Percentiles rank a stretch among this genome's conserved stretches.
Evolutionary conservation across 2,329 filamentous ascomycete genomes (phyloP).

Genomic region (Penicillium thymicola): DNA sequence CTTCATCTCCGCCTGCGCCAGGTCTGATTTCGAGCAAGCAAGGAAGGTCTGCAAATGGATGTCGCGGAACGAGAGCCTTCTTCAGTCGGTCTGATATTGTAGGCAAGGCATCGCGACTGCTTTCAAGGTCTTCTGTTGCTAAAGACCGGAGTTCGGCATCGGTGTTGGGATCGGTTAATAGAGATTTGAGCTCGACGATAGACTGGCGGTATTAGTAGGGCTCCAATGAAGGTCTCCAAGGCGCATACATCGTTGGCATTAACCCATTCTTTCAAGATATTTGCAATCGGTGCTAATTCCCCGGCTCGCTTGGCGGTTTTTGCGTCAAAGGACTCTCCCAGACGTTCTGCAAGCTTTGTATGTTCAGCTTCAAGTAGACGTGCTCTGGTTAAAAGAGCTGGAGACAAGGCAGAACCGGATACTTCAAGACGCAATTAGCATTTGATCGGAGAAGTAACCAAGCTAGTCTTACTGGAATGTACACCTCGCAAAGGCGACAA

Average conservation of each 20-base stretch:
- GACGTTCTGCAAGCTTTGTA: slow-evolving; percentile 49
- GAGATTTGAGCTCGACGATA: slow-evolving; percentile 66
- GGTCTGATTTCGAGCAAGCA: slow-evolving; percentile 91
- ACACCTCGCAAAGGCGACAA: slow-evolving; percentile 24
- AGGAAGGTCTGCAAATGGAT: slow-evolving; percentile 85
- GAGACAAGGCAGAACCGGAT: slow-evolving; percentile 45
- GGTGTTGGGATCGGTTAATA: slow-evolving; percentile 66
- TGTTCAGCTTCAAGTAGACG: slow-evolving; percentile 56
- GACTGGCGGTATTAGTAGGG: slow-evolving; percentile 37
- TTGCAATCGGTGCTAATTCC: slow-evolving; percentile 52
- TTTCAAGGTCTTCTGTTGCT: slow-evolving; percentile 66
- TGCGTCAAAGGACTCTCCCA: slow-evolving; percentile 55
- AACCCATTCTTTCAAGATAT: slow-evolving; percentile 56
- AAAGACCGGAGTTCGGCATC: slow-evolving; percentile 59
- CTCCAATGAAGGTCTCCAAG: not conserved
- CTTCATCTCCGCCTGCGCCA: slow-evolving; percentile 87
- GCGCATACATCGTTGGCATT: slow-evolving; percentile 53
- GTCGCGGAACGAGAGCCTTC: slow-evolving; percentile 74
- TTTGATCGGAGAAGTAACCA: not conserved
- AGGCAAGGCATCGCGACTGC: slow-evolving; percentile 61
- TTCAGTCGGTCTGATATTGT: slow-evolving; percentile 67
- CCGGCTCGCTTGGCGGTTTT: slow-evolving; percentile 57
- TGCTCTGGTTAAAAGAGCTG: slow-evolving; percentile 55
- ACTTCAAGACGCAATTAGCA: slow-evolving; percentile 16
- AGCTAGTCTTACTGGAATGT: slow-evolving; percentile 28